phyloP scores from a whole-genome alignment of 768 basidiomycete genomes.

The Suillus tomentosus region DNA sequence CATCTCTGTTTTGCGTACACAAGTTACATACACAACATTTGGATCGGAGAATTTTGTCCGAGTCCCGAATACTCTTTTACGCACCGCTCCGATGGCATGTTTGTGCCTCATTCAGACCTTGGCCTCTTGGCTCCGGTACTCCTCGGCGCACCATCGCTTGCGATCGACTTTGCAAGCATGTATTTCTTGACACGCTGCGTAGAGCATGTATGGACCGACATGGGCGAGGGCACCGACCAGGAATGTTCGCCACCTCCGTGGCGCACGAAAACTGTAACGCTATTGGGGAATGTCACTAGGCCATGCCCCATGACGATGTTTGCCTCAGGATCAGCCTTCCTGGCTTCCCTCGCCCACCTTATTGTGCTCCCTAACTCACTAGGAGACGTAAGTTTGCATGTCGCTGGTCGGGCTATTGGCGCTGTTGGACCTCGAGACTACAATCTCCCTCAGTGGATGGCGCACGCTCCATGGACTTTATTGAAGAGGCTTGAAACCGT shows the following conservation, averaged over 20 bases:
- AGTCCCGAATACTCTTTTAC: slow-evolving; percentile 2
- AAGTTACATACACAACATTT: slow-evolving; percentile 35
- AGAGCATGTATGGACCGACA: slow-evolving; percentile 4
- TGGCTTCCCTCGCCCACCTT: slow-evolving; percentile 41
- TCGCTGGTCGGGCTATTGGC: neutral
- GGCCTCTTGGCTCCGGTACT: slow-evolving; percentile 12
- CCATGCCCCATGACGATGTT: slow-evolving; percentile 23
- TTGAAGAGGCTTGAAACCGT: slow-evolving; percentile 29
- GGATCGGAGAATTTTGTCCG: slow-evolving; percentile 32
- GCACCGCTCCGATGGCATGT: slow-evolving; percentile 14
- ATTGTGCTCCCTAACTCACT: slow-evolving; percentile 22
- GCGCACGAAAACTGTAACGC: slow-evolving; percentile 24
- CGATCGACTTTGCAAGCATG: slow-evolving; percentile 20
- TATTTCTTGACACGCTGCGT: slow-evolving; percentile 39
- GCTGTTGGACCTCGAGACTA: neutral
- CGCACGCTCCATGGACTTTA: slow-evolving; percentile 17
- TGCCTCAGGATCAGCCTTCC: slow-evolving; percentile 31
- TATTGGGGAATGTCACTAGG: slow-evolving; percentile 41
- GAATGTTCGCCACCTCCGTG: slow-evolving; percentile 29
- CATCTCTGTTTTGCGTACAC: slow-evolving; percentile 36
- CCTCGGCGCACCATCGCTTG: slow-evolving; percentile 7
- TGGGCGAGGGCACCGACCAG: too few species aligned
- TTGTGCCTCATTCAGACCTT: slow-evolving; percentile 24
- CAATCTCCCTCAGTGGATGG: slow-evolving; percentile 19
- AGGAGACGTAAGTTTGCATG: neutral